phyloP scores from a whole-genome alignment of 176 grass and related monocot genomes.

The Carex littledalei region DNA sequence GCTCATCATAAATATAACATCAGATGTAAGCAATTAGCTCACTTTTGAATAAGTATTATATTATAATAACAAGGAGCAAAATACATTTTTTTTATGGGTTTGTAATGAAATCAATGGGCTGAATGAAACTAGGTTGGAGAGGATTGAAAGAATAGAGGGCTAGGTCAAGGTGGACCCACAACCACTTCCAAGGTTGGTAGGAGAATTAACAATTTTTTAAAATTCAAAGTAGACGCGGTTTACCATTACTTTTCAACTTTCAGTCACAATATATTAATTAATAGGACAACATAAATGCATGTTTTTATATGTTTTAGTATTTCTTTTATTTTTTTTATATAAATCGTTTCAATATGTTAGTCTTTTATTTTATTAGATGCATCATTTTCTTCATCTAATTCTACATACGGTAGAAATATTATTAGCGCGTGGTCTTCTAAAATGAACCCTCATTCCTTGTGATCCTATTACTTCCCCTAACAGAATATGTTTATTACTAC shows the following conservation, averaged over 20 bases:
- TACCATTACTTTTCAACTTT: background rate
- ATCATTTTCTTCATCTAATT: background rate
- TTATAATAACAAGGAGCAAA: background rate
- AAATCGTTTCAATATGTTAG: background rate
- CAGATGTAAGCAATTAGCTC: background rate
- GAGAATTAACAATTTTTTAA: background rate
- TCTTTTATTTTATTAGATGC: background rate
- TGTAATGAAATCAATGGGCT: slow-evolving; percentile 5
- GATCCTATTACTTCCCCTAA: too few species aligned
- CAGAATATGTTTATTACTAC: too few species aligned
- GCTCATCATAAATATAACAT: background rate
- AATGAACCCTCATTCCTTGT: too few species aligned
- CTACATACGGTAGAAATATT: background rate
- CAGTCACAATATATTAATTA: background rate
- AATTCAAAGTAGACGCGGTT: background rate
- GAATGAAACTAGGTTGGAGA: background rate
- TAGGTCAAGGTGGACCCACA: background rate
- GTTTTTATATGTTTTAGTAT: background rate
- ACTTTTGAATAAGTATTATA: background rate
- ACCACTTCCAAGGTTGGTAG: background rate
- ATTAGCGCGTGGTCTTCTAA: too few species aligned
- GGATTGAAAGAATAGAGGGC: background rate
- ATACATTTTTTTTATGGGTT: background rate
- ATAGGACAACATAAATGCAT: background rate
- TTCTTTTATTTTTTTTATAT: background rate